A percentile compares a stretch with the other conserved stretches of the same genome.
Conservation (phyloP, 139 green algal species). For the Ettlia oleoabundans region DNA sequence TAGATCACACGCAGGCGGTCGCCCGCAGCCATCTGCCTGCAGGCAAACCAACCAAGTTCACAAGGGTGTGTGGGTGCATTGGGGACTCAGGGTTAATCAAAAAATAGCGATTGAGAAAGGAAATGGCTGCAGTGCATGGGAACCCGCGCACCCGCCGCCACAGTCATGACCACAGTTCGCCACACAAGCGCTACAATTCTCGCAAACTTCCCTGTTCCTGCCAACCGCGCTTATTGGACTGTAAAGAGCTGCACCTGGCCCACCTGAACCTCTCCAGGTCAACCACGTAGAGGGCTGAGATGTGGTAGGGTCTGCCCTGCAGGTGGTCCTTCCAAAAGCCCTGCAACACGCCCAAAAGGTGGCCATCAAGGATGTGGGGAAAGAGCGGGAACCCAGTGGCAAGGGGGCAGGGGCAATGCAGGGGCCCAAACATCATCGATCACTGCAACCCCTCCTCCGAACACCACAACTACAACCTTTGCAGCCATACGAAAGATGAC, state of each 20-base stretch:
- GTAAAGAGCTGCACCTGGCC: not conserved
- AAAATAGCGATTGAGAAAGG: too few relatives aligned
- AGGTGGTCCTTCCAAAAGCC: constrained; percentile 98
- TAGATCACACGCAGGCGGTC: constrained; percentile 92
- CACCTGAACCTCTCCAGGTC: constrained; percentile 90
- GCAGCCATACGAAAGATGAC: not conserved
- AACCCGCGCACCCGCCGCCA: too few relatives aligned
- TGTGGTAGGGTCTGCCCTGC: constrained; percentile 96
- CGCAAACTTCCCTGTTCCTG: too few relatives aligned
- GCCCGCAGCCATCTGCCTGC: constrained; percentile 76
- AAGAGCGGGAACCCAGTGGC: not conserved
- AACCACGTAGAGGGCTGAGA: constrained; percentile 96
- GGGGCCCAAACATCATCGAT: too few relatives aligned
- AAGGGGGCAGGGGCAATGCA: not conserved
- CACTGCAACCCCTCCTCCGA: too few relatives aligned
- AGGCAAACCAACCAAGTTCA: not conserved
- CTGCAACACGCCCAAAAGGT: constrained; percentile 16
- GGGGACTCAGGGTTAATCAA: too few relatives aligned
- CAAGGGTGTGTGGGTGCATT: too few relatives aligned
- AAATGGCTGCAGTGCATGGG: too few relatives aligned
- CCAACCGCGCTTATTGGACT: too few relatives aligned
- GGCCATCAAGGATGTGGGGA: not conserved
- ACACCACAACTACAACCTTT: not conserved
- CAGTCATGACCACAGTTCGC: too few relatives aligned
- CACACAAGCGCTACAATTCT: not conserved